Evolutionary conservation across 169 alveolate species (phyloP), one percentile per base, ranked within the genome.

Genomic region (Eimeria maxima): DNA sequence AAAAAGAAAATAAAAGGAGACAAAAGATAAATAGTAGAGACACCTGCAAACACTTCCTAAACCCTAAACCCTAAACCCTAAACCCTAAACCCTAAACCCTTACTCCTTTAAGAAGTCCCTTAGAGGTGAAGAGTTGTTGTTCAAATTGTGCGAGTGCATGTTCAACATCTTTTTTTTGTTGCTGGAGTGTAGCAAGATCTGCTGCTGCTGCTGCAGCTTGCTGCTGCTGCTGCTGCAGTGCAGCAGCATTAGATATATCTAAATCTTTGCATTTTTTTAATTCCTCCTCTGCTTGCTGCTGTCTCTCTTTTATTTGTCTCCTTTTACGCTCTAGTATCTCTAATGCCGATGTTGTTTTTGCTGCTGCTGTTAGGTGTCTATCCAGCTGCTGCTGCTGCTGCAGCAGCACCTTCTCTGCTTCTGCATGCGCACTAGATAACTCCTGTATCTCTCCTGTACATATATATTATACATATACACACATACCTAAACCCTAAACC

Each of bases 221-320:
- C 60, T 53, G 60, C 87, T 76, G 87, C 87, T 76, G 45, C 87
- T 76, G 87, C 87, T 76, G 45, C 87, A 33, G 87, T 50, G 67
- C 42, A 20, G 90, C 67, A 27, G 90, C 4, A 27, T 29, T 73
- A n/a, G 84, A 73, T 13, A 24, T 16, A 18, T 18, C 47, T 45
- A 27, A 11, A 60, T 42, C 87, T 50, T 22, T 44, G 50, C 57
- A 27, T 44, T 76, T 44, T 76, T 42, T 67, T 6, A 67, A 50
- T 27, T 44, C 87, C 6, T 27, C 87, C 29, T 76, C 55, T 33
- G 87, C 87, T 33, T 67, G 78, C 20, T 67, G 78, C 78, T 67
- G 78, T 33, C 87, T 76, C 57, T 76, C 53, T 44, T 44, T 76
- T 18, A 27, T 76, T 24, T 42, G 87, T 76, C 53, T 24, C 87